Base-by-base conservation (phyloP, 768 basidiomycete species). In the Auriscalpium vulgare region DNA sequence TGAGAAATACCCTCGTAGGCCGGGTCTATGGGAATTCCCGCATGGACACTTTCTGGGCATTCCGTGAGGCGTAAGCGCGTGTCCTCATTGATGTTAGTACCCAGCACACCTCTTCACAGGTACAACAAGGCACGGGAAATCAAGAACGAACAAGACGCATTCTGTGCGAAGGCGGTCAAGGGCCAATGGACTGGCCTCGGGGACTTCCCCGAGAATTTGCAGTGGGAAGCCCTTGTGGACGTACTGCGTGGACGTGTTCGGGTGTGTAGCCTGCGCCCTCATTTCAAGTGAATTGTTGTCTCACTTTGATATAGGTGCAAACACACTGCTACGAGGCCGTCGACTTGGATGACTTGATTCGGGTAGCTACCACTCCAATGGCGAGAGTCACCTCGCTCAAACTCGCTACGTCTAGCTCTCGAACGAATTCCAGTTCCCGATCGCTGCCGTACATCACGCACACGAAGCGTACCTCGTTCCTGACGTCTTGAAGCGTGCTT, bases 381-480 rank as follows among this genome's bases (percentile, higher is more conserved):
- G 7, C 29, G 2, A 2, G 0, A 2, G 29, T 29, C 29, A 29
- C 29, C 4, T 29, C 29, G 19, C 16, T 56, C 48, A 52, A 52
- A 8, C 56, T 54, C 48, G 21, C 53, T 9, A 48, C 56, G 23
- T 8, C n/a, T 35, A 93, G 82, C 76, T 97, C 50, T 84, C 90
- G 37, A 90, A 95, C 66, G 94, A 97, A 69, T 97, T 95, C 75
- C 73, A 91, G 62, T 93, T 92, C 65, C 78, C 83, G 1, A 76
- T 94, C 34, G 81, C 87, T 7, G 86, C 89, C 7, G 84, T 94
- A 65, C 91, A 94, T 64, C 87, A 91, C 65, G 94, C 92, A 8
- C 85, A 91, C 54, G 92, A 95, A 67, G 83, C 91, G 1, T 97
- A 91, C 71, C 78, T 97, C n/a, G 87, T 94, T 21, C 90, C 93